Evolutionary conservation across 768 basidiomycete species (phyloP), one percentile per base, ranked within the genome.

Genomic region (Trametes cingulata): DNA sequence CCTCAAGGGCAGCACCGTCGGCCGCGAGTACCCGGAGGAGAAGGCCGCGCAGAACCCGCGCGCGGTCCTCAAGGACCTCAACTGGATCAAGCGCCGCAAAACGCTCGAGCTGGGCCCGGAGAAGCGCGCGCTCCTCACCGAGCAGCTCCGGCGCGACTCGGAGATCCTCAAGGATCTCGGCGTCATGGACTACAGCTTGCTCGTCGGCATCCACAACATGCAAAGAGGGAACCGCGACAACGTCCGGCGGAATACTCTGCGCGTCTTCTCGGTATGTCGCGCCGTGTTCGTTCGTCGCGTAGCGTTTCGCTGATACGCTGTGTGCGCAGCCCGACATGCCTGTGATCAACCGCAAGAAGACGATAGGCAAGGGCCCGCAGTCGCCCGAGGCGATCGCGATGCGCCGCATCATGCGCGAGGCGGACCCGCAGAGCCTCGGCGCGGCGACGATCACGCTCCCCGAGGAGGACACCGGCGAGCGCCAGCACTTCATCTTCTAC

Each of bases 161-260:
- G 93, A 92, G 74, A 85, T 98, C 65, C 73, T 99, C 72, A 90
- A 90, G 75, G 73, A 75, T 64, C 79, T 97, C 19, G 77, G 85
- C 43, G 95, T 99, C 56, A 98, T 98, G 95, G 97, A 98, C 73
- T 98, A 99, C 72, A 93, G 90, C 64, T 77, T 99, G 24, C 82
- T 99, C 43, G 87, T 98, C 15, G 97, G 97, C 1, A 92, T 97
- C 47, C 97, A 99, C 75, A 90, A 88, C 68, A 87, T 95, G 85
- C 82, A 80, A 65, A 77, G 95, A 41, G 97, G 96, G 1, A 98
- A 98, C 72, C 80, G 84, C 67, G 96, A 99, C 66, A 95, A 96
- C 65, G 76, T 98, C 40, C 82, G 97, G 66, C 85, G 89, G 66
- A 95, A 91, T 68, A 95, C 93, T 47, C 80, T 98, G 53, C 91